Evolutionary conservation across 805 yeast genomes (phyloP).

Genomic region (Myxozyma sirexii): DNA sequence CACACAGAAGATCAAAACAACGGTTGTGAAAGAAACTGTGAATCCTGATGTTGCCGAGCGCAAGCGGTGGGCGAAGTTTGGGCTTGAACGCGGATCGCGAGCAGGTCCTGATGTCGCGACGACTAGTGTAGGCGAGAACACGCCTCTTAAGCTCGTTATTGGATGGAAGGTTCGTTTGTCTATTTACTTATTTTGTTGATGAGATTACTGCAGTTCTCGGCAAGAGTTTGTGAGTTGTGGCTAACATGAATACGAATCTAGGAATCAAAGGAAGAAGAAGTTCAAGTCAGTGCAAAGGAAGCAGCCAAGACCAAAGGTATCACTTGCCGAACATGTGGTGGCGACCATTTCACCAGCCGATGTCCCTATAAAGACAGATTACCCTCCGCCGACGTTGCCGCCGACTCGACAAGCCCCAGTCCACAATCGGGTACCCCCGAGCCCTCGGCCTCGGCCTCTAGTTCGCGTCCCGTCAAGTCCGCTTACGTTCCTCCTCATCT

Average conservation of each 20-base stretch:
- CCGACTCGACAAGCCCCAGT: conserved; percentile 34
- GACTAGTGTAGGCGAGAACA: conserved; percentile 85
- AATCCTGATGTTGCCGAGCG: conserved; percentile 86
- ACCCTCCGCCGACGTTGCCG: conserved; percentile 54
- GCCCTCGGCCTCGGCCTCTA: conserved; percentile 41
- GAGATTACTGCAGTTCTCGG: too few relatives aligned
- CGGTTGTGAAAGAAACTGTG: conserved; percentile 76
- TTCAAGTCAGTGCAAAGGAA: conserved; percentile 67
- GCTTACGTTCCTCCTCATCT: conserved; percentile 67
- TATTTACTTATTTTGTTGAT: too few relatives aligned
- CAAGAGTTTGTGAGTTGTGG: too few relatives aligned
- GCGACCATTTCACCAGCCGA: conserved; percentile 87
- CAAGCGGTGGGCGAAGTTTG: conserved; percentile 85
- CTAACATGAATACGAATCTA: conserved; percentile 38
- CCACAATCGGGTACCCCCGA: conserved; percentile 41
- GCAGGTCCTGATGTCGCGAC: conserved; percentile 89
- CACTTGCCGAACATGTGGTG: conserved; percentile 89
- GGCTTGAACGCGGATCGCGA: conserved; percentile 69
- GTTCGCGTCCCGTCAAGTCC: conserved; percentile 14
- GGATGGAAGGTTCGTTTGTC: conserved; percentile 37
- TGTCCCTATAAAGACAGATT: conserved; percentile 95
- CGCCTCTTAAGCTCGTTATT: conserved; percentile 66
- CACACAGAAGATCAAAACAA: conserved; percentile 80
- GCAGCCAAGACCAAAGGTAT: conserved; percentile 51
- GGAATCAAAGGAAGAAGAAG: conserved; percentile 66